These are phyloP conservation scores for Leishmania braziliensis DNA, from an alignment of 208 protist species.

Conservation along the genomic window DNA sequence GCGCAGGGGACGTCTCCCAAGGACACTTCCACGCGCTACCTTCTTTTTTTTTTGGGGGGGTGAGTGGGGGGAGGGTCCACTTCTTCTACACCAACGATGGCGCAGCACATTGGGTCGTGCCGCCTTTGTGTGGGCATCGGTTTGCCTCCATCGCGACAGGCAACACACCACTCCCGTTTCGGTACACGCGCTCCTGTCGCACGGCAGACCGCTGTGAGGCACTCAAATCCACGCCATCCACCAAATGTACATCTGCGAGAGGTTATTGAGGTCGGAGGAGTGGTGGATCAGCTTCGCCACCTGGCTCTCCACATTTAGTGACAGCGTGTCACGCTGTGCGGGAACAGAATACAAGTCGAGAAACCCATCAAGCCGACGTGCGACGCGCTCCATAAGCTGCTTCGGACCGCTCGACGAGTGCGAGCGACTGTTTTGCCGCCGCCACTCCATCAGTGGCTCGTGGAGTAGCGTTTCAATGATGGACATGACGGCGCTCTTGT, in stretches of 20 bases:
- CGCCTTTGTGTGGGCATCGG: background rate
- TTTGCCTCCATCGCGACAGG: background rate
- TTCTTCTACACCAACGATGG: background rate
- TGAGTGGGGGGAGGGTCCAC: background rate
- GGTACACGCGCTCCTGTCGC: background rate
- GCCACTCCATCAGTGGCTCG: slow-evolving; percentile 97
- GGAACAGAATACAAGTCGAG: slow-evolving; percentile 74
- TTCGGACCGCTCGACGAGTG: slow-evolving; percentile 39
- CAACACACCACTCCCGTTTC: background rate
- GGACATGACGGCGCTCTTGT: slow-evolving; percentile 94
- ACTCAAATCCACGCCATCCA: slow-evolving; percentile 95
- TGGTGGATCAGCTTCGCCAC: slow-evolving; percentile 94
- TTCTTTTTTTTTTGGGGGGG: background rate
- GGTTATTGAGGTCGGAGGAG: slow-evolving; percentile 90
- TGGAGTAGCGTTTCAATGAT: slow-evolving; percentile 96
- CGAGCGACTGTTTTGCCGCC: slow-evolving; percentile 22
- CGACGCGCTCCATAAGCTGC: slow-evolving; percentile 70
- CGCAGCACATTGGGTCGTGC: background rate
- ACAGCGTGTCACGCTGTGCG: slow-evolving; percentile 60
- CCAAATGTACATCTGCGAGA: slow-evolving; percentile 96
- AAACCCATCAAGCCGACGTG: slow-evolving; percentile 80
- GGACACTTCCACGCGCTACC: background rate
- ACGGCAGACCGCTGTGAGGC: background rate
- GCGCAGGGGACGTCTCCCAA: background rate
- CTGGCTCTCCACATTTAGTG: slow-evolving; percentile 92